Conservation (phyloP, 176 grass and related monocot species). For the Metroxylon sagu region DNA sequence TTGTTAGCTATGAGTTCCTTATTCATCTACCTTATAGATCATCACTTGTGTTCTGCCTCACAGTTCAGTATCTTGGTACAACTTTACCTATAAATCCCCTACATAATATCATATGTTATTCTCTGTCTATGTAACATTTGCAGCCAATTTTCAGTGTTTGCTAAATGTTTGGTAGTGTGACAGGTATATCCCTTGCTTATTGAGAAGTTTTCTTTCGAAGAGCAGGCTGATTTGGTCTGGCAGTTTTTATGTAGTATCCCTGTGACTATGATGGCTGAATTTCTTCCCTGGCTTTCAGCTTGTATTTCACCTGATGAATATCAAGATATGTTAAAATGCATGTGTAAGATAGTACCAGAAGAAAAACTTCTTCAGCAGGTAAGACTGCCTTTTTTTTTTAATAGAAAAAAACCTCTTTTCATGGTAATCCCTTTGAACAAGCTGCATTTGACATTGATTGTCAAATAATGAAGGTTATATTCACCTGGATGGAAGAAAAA, state of each 20-base stretch:
- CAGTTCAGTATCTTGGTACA: too few relatives aligned
- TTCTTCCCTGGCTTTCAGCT: conserved; percentile 74
- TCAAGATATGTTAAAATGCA: conserved; percentile 57
- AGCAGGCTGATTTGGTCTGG: conserved; percentile 88
- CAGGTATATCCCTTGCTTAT: conserved; percentile 77
- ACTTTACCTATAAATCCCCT: not conserved
- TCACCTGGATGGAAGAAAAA: conserved; percentile 63
- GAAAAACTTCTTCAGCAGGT: conserved; percentile 84
- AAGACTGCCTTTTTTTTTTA: not conserved
- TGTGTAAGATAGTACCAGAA: conserved; percentile 58
- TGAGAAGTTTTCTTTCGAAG: conserved; percentile 70
- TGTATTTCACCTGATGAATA: conserved; percentile 64
- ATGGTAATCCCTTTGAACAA: not conserved
- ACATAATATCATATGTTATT: too few relatives aligned
- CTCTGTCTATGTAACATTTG: too few relatives aligned
- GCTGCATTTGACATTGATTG: conserved; percentile 19
- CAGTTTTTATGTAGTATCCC: conserved; percentile 87
- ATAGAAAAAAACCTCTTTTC: too few relatives aligned
- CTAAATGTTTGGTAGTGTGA: conserved; percentile 22
- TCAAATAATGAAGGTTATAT: conserved; percentile 57
- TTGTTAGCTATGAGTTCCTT: too few relatives aligned
- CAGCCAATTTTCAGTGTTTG: too few relatives aligned
- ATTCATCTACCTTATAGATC: too few relatives aligned
- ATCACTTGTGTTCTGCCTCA: too few relatives aligned
- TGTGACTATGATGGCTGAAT: conserved; percentile 71